Base-by-base conservation (phyloP, 2,329 filamentous ascomycete species). In the Tolypocladium capitatum region DNA sequence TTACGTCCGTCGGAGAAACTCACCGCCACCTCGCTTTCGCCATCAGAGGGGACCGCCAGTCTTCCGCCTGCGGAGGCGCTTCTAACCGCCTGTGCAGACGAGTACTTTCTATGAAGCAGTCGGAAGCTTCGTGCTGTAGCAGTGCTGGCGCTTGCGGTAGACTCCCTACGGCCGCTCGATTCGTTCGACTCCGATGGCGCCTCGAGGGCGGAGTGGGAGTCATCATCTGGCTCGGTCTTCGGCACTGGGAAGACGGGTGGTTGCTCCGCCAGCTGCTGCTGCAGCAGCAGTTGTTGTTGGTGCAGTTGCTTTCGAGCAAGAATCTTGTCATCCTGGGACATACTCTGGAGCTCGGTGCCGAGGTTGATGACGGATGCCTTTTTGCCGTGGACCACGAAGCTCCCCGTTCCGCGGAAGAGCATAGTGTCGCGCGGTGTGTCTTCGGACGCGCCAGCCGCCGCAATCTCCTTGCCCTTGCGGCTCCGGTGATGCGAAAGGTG, bases 331-430 rank as follows among this genome's bases (percentile, higher is more conserved):
- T 91, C 86, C 0, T 80, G 75, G 1, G 83, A 76, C 66, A 90
- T 79, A 50, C 77, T 83, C 58, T 91, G 83, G 70, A 95, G 82
- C 56, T 95, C 91, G n/a, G 83, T 81, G 9, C 90, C 89, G 61
- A 98, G 94, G n/a, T 87, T 94, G 55, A 98, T 87, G 48, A 98
- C 86, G 1, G 89, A 95, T 3, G 92, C 92, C 66, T 98, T 97
- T 71, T 97, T 98, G 51, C 92, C 91, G 60, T 98, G 92, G 4
- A 98, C 83, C 4, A 92, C 94, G 63, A 98, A 98, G 57, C 87
- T 94, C 5, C 88, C 88, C 13, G 86, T 80, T 13, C 84, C 84
- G 43, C 92, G 81, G 7, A 84, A 73, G 13, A 98, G 73, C 11
- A 84, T 81, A 55, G 87, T 84, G 34, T 84, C 70, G 67, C 76